A percentile compares a stretch with the other conserved stretches of the same genome.
Evolutionary conservation across 176 grass and related monocot species (phyloP).

Genomic region (Secale cereale): DNA sequence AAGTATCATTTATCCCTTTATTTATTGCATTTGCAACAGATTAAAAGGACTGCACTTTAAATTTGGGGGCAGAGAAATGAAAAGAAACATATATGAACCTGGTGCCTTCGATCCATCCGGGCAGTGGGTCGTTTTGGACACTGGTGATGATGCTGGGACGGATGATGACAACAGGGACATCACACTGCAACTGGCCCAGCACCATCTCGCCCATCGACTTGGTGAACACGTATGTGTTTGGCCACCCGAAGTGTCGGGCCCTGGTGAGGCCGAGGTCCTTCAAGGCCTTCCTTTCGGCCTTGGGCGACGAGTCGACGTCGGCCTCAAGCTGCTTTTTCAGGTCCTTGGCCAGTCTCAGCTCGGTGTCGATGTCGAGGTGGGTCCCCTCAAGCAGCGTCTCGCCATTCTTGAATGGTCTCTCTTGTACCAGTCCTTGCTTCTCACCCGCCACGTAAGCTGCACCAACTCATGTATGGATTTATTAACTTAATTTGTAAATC

Average conservation of each 20-base stretch:
- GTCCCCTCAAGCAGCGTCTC: slow-evolving; percentile 40
- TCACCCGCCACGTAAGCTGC: slow-evolving; percentile 46
- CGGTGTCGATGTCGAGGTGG: slow-evolving; percentile 50
- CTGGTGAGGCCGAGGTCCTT: slow-evolving; percentile 62
- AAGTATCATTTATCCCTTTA: no score
- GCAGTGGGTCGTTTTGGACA: slow-evolving; percentile 52
- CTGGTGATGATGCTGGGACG: slow-evolving; percentile 83
- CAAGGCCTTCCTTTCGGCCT: slow-evolving; percentile 49
- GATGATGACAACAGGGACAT: slow-evolving; percentile 42
- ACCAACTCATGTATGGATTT: background rate
- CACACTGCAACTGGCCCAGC: slow-evolving; percentile 31
- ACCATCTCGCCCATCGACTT: slow-evolving; percentile 84
- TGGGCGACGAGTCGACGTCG: slow-evolving; percentile 15
- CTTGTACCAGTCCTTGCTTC: slow-evolving; percentile 43
- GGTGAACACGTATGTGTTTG: slow-evolving; percentile 88
- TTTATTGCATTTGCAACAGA: background rate
- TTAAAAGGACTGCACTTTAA: background rate
- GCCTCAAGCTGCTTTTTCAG: slow-evolving; percentile 33
- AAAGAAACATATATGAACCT: background rate
- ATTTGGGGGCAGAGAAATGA: background rate
- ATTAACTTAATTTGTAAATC: background rate
- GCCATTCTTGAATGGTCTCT: slow-evolving; percentile 46
- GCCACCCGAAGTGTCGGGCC: slow-evolving; percentile 72
- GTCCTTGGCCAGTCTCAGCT: slow-evolving; percentile 47
- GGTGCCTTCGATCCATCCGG: slow-evolving; percentile 80